Conservation (phyloP, 2,329 filamentous ascomycete species). For the Fusarium hainanense region DNA sequence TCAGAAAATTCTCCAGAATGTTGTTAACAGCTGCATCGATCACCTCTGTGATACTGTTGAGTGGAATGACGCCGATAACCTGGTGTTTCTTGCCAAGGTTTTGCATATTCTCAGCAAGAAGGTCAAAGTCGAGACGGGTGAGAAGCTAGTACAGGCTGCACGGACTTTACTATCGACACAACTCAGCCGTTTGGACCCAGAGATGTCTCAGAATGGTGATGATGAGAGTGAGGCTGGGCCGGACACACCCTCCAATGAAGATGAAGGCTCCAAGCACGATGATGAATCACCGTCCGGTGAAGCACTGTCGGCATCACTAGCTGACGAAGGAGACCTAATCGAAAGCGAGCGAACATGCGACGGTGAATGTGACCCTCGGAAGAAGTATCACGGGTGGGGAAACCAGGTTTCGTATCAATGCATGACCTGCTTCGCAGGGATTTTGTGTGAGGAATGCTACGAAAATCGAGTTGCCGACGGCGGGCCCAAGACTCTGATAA, state of each 20-base stretch:
- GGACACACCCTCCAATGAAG: rapidly evolving
- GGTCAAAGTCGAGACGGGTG: not conserved
- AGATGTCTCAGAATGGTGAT: not conserved
- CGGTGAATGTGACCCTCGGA: not conserved
- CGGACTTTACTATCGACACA: not conserved
- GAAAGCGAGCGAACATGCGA: not conserved
- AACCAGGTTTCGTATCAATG: not conserved
- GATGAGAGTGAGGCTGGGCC: not conserved
- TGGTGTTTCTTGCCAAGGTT: not conserved
- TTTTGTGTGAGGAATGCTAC: slow-evolving; percentile 7
- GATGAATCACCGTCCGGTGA: not conserved
- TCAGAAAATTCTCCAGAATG: not conserved
- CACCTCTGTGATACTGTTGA: not conserved
- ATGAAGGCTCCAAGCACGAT: rapidly evolving
- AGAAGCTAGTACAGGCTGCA: not conserved
- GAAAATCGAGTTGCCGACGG: not conserved
- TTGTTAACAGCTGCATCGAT: not conserved
- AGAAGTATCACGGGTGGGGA: not conserved
- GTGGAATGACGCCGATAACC: not conserved
- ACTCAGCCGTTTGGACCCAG: not conserved
- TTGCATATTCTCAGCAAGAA: not conserved
- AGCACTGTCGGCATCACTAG: rapidly evolving
- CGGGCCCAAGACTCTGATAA: not conserved
- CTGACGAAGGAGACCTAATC: slow-evolving; percentile 1
- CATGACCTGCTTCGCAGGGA: not conserved